Percentiles rank a stretch among this genome's conserved stretches.
These are phyloP conservation scores for Amaranthus tricolor DNA, from an alignment of 179 eudicot genomes.

Conservation along the genomic window DNA sequence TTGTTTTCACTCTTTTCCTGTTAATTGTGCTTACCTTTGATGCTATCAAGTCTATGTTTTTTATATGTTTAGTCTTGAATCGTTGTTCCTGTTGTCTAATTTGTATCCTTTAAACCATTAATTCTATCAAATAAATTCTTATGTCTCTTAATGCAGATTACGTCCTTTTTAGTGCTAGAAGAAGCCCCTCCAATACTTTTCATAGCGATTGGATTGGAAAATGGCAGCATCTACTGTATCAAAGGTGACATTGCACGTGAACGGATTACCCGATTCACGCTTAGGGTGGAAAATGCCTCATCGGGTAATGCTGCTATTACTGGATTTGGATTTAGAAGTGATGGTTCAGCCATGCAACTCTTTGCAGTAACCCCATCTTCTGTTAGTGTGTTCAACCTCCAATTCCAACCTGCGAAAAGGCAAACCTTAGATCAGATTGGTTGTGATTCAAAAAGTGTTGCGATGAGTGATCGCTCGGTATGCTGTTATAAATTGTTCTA, in stretches of 20 bases:
- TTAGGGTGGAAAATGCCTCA: constrained; percentile 62
- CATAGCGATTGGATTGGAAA: constrained; percentile 88
- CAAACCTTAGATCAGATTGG: constrained; percentile 92
- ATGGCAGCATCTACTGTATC: constrained; percentile 90
- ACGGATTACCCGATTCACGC: constrained; percentile 83
- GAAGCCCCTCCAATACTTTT: constrained; percentile 86
- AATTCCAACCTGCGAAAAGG: constrained; percentile 63
- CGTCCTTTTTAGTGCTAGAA: constrained; percentile 79
- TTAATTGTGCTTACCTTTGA: background rate
- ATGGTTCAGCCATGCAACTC: constrained; percentile 76
- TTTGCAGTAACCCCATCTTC: constrained; percentile 87
- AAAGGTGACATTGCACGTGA: constrained; percentile 98
- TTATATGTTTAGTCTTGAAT: background rate
- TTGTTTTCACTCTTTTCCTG: background rate
- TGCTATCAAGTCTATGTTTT: background rate
- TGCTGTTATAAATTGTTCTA: constrained; percentile 16
- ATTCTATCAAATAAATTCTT: background rate
- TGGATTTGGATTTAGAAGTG: constrained; percentile 86
- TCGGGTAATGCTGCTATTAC: constrained; percentile 55
- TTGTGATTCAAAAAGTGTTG: constrained; percentile 53
- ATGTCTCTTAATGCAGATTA: constrained; percentile 55
- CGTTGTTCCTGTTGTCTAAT: background rate
- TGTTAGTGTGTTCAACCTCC: constrained; percentile 78
- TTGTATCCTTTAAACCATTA: constrained; percentile 5
- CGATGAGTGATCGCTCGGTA: constrained; percentile 91